phyloP scores from a whole-genome alignment of 768 basidiomycete genomes.

The Tricholoma bakamatsutake region DNA sequence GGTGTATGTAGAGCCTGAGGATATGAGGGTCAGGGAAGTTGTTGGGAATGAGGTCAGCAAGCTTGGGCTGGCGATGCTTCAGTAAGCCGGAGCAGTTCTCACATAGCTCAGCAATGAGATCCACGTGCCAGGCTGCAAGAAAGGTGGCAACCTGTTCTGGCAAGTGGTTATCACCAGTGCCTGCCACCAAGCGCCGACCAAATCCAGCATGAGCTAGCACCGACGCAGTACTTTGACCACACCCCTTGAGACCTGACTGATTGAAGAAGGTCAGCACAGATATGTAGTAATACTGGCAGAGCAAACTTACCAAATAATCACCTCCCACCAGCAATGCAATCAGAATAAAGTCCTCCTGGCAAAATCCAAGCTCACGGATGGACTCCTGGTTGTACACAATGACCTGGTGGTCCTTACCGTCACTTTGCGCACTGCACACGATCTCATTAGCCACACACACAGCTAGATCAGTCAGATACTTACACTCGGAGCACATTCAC shows the following conservation, averaged over 20 bases:
- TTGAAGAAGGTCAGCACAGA: not conserved
- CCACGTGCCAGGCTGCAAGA: not conserved
- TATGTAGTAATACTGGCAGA: no score
- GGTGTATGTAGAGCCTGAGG: not conserved
- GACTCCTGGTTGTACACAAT: not conserved
- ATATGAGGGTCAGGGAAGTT: not conserved
- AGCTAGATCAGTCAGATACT: not conserved
- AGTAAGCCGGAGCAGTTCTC: not conserved
- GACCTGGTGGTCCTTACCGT: not conserved
- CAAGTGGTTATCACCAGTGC: not conserved
- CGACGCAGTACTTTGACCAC: not conserved
- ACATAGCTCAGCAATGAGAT: not conserved
- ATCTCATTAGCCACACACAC: no score
- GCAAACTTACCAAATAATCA: not conserved
- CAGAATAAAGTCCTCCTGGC: not conserved
- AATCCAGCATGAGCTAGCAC: not conserved
- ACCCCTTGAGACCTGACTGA: not conserved
- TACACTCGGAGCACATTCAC: not conserved
- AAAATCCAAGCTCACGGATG: not conserved
- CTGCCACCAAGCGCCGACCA: not conserved
- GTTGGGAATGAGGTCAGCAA: not conserved
- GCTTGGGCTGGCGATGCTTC: not conserved
- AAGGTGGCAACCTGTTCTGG: not conserved
- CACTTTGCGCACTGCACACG: not conserved
- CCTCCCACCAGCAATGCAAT: not conserved